Conservation (phyloP, 208 protist species). For the Acanthamoeba culbertsoni region DNA sequence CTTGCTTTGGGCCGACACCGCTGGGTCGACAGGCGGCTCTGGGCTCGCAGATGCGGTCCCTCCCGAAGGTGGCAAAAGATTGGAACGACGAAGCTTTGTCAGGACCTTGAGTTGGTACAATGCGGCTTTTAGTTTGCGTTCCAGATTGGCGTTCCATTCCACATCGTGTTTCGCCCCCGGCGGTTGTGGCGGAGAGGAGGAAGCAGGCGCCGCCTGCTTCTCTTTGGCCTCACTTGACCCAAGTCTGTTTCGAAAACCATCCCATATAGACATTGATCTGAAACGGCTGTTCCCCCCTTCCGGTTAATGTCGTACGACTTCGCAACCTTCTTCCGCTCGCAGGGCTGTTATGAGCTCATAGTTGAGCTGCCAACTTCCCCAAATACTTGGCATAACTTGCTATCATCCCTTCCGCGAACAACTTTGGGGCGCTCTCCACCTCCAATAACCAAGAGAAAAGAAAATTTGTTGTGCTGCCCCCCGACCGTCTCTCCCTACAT, state of each 20-base stretch:
- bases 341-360: no score
- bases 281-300: no score
- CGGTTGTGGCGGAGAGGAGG: not conserved
- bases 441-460: no score
- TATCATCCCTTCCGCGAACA: no score
- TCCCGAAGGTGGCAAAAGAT: not conserved
- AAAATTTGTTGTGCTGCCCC: no score
- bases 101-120: constrained; percentile 39
- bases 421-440: no score
- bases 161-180: not conserved
- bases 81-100: not conserved
- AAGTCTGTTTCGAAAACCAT: not conserved
- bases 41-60: not conserved
- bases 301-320: no score
- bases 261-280: constrained; percentile 29
- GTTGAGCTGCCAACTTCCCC: no score
- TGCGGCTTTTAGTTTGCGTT: not conserved
- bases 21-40: not conserved
- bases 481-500: no score
- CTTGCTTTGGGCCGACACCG: not conserved
- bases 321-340: no score
- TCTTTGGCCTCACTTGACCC: not conserved
- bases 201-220: not conserved
- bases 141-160: constrained; percentile 16
- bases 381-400: no score